Base-by-base conservation (phyloP, 2,329 filamentous ascomycete genomes). In the Colletotrichum spaethianum region DNA sequence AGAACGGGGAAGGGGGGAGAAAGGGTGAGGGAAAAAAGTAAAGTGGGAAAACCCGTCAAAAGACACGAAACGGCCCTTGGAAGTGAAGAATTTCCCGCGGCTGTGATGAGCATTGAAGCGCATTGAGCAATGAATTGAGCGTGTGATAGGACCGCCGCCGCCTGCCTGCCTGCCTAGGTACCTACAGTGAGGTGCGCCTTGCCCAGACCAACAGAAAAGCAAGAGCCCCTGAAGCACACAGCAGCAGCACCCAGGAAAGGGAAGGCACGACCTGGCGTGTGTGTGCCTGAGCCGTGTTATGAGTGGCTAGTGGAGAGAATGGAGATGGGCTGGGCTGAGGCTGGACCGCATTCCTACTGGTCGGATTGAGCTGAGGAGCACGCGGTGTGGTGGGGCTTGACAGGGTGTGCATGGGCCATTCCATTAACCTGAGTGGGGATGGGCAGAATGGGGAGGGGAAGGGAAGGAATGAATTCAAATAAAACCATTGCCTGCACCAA, bases 141-240 rank as follows among this genome's bases (percentile, higher is more conserved):
- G 8, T 36, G 42, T 8, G 42, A 18, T 18, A 9, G 11, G 44
- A n/a, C n/a, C 44, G 23, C n/a, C 44, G 14, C 40, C 40, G 40
- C 50, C 18, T n/a, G 18, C 11, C 28, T 28, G 12, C 2, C 23
- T 50, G 7, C 46, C 2, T n/a, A n/a, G n/a, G n/a, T n/a, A n/a
- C n/a, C n/a, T n/a, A n/a, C n/a, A n/a, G n/a, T n/a, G n/a, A n/a
- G n/a, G n/a, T 31, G 14, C 53, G 50, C 28, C 31, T 38, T 16
- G 31, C 56, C 63, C 64, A 68, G 69, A 63, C 69, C 52, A 72
- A 60, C 52, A 38, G 48, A 70, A 69, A 72, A 60, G 52, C 53
- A 72, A 60, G 59, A 72, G 65, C 69, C 69, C 69, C 69, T 72
- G 69, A 72, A 72, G 69, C 69, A 60, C 65, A 63, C 64, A 60